Evolutionary conservation across 164 flowering plant species (phyloP).

Genomic region (Umbellularia californica): DNA sequence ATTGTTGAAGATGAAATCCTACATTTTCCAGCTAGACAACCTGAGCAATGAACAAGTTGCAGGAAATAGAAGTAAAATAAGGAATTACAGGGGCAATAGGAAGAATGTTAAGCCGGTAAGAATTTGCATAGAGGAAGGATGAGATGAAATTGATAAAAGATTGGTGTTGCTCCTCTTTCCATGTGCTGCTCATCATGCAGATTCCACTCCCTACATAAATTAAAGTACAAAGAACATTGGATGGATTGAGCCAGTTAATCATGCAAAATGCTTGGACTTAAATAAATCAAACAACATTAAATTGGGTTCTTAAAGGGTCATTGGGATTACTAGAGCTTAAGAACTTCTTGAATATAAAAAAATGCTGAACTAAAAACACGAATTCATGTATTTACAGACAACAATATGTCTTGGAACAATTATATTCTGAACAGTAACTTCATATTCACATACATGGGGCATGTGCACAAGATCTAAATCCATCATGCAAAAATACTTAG

Average conservation of each 20-base stretch:
- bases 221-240: too few species aligned
- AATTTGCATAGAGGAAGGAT: conserved; percentile 62
- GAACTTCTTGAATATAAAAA: background rate
- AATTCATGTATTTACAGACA: background rate
- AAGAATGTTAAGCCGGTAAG: conserved; percentile 70
- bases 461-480: too few species aligned
- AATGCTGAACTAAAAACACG: background rate
- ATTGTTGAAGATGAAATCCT: conserved; percentile 96
- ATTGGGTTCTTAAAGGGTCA: background rate
- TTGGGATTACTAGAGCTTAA: background rate
- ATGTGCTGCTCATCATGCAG: conserved; percentile 77
- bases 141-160: conserved; percentile 73
- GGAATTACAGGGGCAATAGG: conserved; percentile 69
- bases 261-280: too few species aligned
- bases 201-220: conserved; percentile 53
- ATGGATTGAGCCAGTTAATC: too few species aligned
- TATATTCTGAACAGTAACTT: too few species aligned
- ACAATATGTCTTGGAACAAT: too few species aligned
- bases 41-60: background rate
- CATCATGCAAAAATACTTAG: too few species aligned
- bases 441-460: too few species aligned
- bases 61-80: conserved; percentile 2
- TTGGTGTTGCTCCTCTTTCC: conserved; percentile 80
- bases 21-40: conserved; percentile 15
- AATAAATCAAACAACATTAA: background rate